These are phyloP conservation scores for Fusarium cyanostomum DNA, from an alignment of 2,329 filamentous ascomycete genomes.

Conservation along the genomic window DNA sequence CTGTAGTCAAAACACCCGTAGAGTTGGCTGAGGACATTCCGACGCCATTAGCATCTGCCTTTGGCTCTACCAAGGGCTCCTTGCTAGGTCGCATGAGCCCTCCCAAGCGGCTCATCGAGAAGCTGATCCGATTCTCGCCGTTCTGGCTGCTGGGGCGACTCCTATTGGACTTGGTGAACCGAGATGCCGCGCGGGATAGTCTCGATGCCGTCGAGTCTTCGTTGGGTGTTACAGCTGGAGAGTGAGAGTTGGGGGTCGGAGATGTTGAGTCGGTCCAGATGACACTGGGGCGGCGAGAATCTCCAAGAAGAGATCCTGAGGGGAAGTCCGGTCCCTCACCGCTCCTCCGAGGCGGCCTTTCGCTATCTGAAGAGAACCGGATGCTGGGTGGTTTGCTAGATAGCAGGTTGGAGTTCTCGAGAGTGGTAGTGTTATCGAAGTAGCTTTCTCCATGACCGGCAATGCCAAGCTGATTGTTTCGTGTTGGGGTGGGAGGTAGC, in stretches of 20 bases:
- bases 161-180: conserved; percentile 58
- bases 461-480: conserved; percentile 26
- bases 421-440: conserved; percentile 40
- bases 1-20: conserved; percentile 38
- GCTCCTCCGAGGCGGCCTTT: conserved; percentile 59
- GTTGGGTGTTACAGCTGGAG: conserved; percentile 54
- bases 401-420: conserved; percentile 29
- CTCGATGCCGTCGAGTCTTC: conserved; percentile 66
- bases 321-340: conserved; percentile 55
- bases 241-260: conserved; percentile 49
- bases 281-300: conserved; percentile 62
- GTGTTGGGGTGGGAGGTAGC: conserved; percentile 41
- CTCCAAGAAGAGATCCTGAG: conserved; percentile 45
- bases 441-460: conserved; percentile 37
- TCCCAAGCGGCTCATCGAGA: conserved; percentile 65
- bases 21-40: conserved; percentile 42
- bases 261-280: conserved; percentile 57
- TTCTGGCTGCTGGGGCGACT: conserved; percentile 68
- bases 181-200: conserved; percentile 66
- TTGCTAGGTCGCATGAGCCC: conserved; percentile 62
- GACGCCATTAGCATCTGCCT: conserved; percentile 38
- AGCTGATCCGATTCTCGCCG: conserved; percentile 66
- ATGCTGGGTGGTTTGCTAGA: conserved; percentile 58
- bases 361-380: conserved; percentile 65
- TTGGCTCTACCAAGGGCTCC: conserved; percentile 49